phyloP scores from a whole-genome alignment of 441 rosid genomes.

The Gossypium schwendimanii region DNA sequence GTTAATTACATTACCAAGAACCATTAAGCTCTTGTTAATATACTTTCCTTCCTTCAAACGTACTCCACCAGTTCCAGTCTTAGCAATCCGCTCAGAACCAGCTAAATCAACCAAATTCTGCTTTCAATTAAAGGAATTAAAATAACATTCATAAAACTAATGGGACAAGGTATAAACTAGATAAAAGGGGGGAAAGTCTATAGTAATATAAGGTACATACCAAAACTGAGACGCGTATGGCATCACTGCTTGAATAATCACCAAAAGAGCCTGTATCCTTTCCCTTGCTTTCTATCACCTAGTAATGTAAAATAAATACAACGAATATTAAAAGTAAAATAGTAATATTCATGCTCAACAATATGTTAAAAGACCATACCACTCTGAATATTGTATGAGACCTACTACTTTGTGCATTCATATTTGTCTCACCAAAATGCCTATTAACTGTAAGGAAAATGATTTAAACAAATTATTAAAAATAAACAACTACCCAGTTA shows the following conservation, averaged over 20 bases:
- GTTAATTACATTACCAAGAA: slow-evolving; percentile 91
- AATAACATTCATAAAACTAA: slow-evolving; percentile 14
- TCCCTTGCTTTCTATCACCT: slow-evolving; percentile 91
- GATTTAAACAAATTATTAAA: background rate
- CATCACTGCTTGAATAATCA: slow-evolving; percentile 44
- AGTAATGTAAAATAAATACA: slow-evolving; percentile 14
- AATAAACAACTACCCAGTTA: background rate
- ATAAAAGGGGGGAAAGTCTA: background rate
- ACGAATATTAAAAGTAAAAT: background rate
- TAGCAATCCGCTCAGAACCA: slow-evolving; percentile 82
- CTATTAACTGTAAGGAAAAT: slow-evolving; percentile 48
- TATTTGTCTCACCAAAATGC: slow-evolving; percentile 93
- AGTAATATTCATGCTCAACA: background rate
- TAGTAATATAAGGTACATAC: slow-evolving; percentile 33
- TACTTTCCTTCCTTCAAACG: slow-evolving; percentile 86
- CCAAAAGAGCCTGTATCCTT: slow-evolving; percentile 35
- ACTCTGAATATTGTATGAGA: slow-evolving; percentile 93
- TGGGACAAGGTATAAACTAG: background rate
- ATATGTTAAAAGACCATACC: slow-evolving; percentile 35
- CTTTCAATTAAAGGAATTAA: slow-evolving; percentile 19
- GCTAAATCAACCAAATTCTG: slow-evolving; percentile 94
- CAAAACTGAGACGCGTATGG: slow-evolving; percentile 83
- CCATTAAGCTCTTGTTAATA: slow-evolving; percentile 92
- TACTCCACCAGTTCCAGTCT: slow-evolving; percentile 88
- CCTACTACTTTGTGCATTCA: slow-evolving; percentile 90